These are phyloP conservation scores for Allium cepa DNA, from an alignment of 106 monocot species.

Conservation along the genomic window DNA sequence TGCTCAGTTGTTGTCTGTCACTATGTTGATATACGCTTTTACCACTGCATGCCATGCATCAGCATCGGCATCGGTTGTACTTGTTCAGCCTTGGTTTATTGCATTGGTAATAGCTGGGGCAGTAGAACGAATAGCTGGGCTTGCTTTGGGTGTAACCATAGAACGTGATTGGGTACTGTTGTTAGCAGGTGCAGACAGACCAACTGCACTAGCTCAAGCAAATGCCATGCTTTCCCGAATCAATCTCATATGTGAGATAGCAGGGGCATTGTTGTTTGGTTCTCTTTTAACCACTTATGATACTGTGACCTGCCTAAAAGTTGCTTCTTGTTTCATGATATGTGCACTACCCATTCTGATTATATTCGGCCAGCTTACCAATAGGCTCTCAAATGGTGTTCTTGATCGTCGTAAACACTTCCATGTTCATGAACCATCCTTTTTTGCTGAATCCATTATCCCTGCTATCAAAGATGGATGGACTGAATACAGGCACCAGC, in stretches of 20 bases:
- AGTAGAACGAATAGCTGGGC: constrained; percentile 69
- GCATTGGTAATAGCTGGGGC: constrained; percentile 54
- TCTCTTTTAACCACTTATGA: constrained; percentile 66
- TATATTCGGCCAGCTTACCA: constrained; percentile 56
- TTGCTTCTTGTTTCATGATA: constrained; percentile 77
- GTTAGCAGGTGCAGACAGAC: constrained; percentile 81
- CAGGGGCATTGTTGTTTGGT: constrained; percentile 84
- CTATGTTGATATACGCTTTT: constrained; percentile 68
- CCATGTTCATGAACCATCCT: constrained; percentile 20
- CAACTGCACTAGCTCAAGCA: constrained; percentile 78
- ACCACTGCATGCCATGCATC: constrained; percentile 14
- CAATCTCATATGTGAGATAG: constrained; percentile 85
- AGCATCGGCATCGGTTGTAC: constrained; percentile 36
- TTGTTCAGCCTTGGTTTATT: constrained; percentile 90
- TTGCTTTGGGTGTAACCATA: constrained; percentile 77
- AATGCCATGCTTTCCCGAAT: constrained; percentile 69
- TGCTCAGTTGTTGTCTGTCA: constrained; percentile 72
- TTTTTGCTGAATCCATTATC: constrained; percentile 59
- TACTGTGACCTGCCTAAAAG: constrained; percentile 73
- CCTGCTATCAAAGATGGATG: constrained; percentile 63
- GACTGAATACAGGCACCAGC: constrained; percentile 76
- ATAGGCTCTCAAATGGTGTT: constrained; percentile 64
- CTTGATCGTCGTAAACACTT: constrained; percentile 51
- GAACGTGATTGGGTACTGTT: constrained; percentile 96
- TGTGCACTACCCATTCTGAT: constrained; percentile 60